Evolutionary conservation across 1,284 basidiomycete species (phyloP), one percentile per base, ranked within the genome.

Genomic region (Fomes fomentarius): DNA sequence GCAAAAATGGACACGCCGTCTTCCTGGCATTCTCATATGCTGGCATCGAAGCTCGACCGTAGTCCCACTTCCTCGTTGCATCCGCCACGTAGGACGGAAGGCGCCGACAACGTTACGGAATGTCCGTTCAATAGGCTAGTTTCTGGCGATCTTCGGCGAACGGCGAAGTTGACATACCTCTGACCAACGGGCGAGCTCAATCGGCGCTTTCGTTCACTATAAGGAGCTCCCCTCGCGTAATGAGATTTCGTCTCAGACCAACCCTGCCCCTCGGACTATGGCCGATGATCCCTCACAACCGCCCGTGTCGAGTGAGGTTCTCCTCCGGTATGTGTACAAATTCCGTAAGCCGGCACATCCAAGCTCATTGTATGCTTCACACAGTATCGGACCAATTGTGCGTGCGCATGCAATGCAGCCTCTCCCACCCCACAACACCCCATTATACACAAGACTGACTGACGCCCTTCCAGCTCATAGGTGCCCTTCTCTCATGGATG

Each of bases 321-420:
- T 52, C 24, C 50, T 52, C 28, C 41, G 50, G 50, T 52, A n/a
- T 21, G 50, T 50, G 21, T 33, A 1, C 35, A 17, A 15, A 19
- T 19, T 11, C 31, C 15, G 28, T 4, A 12, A 26, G 12, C 15
- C 12, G 6, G 17, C 8, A 19, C 35, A 11, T 24, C 22, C 22
- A 22, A 24, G 19, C 39, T 41, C 11, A 42, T 12, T 22, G 19
- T 11, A 1, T 17, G 17, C 11, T 33, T 28, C n/a, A 14, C 17
- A 31, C 19, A 52, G 50, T 8, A 47, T 47, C 25, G 50, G 50
- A 6, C 50, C 50, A 30, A 52, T 52, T 24, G 50, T 52, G 30
- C 21, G 43, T 41, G 21, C 43, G n/a, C n/a, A n/a, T 5, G 19
- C 19, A 12, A 14, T n/a, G 15, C 19, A 15, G 21, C 21, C 22